Percentiles rank a stretch among this genome's conserved stretches.
Evolutionary conservation across 2,329 filamentous ascomycete species (phyloP).

Genomic region (Fusarium coffeatum): DNA sequence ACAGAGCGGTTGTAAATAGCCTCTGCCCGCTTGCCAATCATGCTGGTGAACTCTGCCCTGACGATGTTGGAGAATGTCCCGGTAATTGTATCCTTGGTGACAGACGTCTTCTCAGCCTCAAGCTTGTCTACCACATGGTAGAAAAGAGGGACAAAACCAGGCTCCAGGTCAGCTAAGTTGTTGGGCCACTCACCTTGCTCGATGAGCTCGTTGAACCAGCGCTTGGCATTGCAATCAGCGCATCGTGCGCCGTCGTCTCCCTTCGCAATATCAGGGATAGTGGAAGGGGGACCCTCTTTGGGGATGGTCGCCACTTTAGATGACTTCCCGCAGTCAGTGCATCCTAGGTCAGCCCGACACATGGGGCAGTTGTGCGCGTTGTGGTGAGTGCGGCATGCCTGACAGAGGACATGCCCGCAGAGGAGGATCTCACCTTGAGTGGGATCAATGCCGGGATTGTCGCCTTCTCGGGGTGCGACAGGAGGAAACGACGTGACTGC

Average conservation of each 20-base stretch:
- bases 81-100: background rate
- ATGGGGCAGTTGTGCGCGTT: slow-evolving; percentile 6
- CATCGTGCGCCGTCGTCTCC: slow-evolving; percentile 5
- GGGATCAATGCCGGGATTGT: accelerated
- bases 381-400: slow-evolving; percentile 2
- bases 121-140: slow-evolving; percentile 20
- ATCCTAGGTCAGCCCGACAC: slow-evolving; percentile 10
- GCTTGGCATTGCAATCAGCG: slow-evolving; percentile 18
- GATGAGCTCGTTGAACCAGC: slow-evolving; percentile 10
- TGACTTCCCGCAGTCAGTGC: slow-evolving; percentile 6
- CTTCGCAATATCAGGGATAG: background rate
- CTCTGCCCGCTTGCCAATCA: slow-evolving; percentile 5
- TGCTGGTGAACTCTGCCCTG: slow-evolving; percentile 7
- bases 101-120: background rate
- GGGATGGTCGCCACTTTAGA: background rate
- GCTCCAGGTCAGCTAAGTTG: slow-evolving; percentile 6
- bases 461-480: background rate
- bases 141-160: slow-evolving; percentile 31
- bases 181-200: slow-evolving; percentile 15
- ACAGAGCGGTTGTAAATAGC: background rate
- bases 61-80: slow-evolving; percentile 10
- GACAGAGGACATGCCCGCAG: slow-evolving; percentile 45
- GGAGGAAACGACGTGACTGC: slow-evolving; percentile 12
- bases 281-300: background rate
- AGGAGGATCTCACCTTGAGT: slow-evolving; percentile 11